These are phyloP conservation scores for Serpula lacrymans DNA, from an alignment of 768 basidiomycete genomes.

Conservation along the genomic window DNA sequence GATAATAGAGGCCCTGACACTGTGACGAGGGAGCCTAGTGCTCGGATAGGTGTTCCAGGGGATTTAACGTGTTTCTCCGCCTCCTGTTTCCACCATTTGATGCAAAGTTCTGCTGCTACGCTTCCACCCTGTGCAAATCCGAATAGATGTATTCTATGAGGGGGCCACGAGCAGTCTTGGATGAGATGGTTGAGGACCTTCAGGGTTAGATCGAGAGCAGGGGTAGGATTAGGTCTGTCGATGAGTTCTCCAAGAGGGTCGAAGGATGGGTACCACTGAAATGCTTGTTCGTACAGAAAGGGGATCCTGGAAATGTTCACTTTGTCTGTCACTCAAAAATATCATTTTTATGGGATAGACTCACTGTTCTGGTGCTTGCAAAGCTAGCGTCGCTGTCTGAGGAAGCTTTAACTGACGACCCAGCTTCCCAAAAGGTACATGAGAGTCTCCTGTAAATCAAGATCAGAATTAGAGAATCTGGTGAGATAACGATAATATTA, in stretches of 20 bases:
- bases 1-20: conserved; percentile 75
- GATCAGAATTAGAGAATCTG: conserved; percentile 1
- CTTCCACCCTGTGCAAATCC: conserved; percentile 88
- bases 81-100: conserved; percentile 49
- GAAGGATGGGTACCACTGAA: conserved; percentile 86
- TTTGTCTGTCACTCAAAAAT: background rate
- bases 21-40: conserved; percentile 64
- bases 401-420: conserved; percentile 77
- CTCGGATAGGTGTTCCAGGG: too few species aligned
- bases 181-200: conserved; percentile 55
- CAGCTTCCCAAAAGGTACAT: conserved; percentile 70
- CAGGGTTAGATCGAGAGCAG: conserved; percentile 55
- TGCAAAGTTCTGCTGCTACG: conserved; percentile 65
- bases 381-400: conserved; percentile 80
- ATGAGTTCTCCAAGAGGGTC: conserved; percentile 74
- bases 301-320: conserved; percentile 53
- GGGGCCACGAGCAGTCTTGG: conserved; percentile 61
- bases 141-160: conserved; percentile 73
- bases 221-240: conserved; percentile 66
- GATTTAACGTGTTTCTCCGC: conserved; percentile 7
- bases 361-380: conserved; percentile 77
- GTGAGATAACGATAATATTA: background rate
- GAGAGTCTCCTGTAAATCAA: conserved; percentile 66
- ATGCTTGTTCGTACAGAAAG: conserved; percentile 74
- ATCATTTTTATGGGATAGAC: too few species aligned